phyloP scores from a whole-genome alignment of 1,284 basidiomycete genomes.

The Coriolopsis trogii region DNA sequence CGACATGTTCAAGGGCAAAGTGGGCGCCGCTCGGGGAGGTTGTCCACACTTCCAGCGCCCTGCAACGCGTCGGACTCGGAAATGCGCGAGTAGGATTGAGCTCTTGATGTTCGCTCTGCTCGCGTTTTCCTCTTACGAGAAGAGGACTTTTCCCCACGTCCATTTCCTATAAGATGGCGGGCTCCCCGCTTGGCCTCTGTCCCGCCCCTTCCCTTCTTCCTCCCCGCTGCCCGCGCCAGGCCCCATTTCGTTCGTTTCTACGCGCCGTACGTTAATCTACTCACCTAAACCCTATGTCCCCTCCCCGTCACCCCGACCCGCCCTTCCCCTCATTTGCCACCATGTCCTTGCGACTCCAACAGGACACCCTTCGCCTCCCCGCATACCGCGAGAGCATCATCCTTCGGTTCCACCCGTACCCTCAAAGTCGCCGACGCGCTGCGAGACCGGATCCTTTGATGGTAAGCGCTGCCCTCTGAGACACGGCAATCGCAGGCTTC shows the following conservation, averaged over 20 bases:
- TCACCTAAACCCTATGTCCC: constrained; percentile 5
- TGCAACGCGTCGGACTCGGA: too few relatives aligned
- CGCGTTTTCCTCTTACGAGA: constrained; percentile 1
- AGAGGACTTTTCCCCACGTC: constrained; percentile 7
- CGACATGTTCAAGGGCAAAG: too few relatives aligned
- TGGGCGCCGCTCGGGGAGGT: too few relatives aligned
- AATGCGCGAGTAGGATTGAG: too few relatives aligned
- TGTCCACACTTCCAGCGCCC: too few relatives aligned
- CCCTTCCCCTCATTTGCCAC: constrained; percentile 21
- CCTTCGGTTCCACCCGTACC: constrained; percentile 22
- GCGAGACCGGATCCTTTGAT: constrained; percentile 10
- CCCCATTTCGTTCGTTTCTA: constrained; percentile 2
- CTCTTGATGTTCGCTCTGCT: too few relatives aligned
- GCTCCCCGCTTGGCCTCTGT: constrained; percentile 3
- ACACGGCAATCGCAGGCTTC: constrained; percentile 2
- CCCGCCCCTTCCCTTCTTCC: background rate
- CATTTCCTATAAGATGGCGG: constrained; percentile 12
- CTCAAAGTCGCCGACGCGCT: constrained; percentile 6
- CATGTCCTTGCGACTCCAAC: constrained; percentile 11
- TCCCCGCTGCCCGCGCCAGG: background rate
- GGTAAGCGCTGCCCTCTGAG: constrained; percentile 10
- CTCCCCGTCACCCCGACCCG: constrained; percentile 13
- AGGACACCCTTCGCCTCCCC: constrained; percentile 20
- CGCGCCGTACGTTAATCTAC: constrained; percentile 1
- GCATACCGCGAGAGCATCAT: constrained; percentile 22